Base-by-base conservation (phyloP, 2,329 filamentous ascomycete genomes). In the Sarocladium kiliense region DNA sequence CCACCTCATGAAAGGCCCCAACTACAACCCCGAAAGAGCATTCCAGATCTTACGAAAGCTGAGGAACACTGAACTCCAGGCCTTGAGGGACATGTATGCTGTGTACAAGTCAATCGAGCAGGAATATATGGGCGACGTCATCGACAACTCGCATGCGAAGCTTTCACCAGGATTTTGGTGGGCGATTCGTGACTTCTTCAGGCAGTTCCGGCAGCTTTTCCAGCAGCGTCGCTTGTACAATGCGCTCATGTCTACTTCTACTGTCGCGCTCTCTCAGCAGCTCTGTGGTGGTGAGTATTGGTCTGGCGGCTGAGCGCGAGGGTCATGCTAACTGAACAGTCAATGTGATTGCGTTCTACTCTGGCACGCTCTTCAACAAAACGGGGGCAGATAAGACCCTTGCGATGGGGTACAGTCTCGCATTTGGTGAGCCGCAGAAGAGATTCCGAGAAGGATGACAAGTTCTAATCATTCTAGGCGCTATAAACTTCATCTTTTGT, bases 271-370 rank as follows among this genome's bases (percentile, higher is more conserved):
- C 3, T 64, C 66, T 2, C 68, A 70, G 56, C 68, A 70, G 53
- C 60, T 70, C 3, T 69, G 66, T 37, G 68, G 67, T 32, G 55
- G 47, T 51, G 18, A 51, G 47, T 36, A 6, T 14, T 18, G n/a
- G 37, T 41, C n/a, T 18, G 10, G 18, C 3, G n/a, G 10, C 16
- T 36, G 47, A 3, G n/a, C n/a, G n/a, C 44, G 18, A 21, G 7
- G 30, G 3, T 34, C 27, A 11, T 18, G 6, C n/a, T 23, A 21
- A 51, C 11, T 10, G n/a, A 23, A 36, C 19, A 51, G 47, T 71
- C 55, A 75, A 74, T 18, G 65, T 77, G 0, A 64, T 75, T 3
- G 74, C 74, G 0, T 77, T 77, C 53, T 77, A 77, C 58, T 76
- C 72, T 1, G 68, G 72, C 69, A 64, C 23, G 51, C 58, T 66